Conservation (phyloP, 2,329 filamentous ascomycete genomes). For the Nothophoma quercina region DNA sequence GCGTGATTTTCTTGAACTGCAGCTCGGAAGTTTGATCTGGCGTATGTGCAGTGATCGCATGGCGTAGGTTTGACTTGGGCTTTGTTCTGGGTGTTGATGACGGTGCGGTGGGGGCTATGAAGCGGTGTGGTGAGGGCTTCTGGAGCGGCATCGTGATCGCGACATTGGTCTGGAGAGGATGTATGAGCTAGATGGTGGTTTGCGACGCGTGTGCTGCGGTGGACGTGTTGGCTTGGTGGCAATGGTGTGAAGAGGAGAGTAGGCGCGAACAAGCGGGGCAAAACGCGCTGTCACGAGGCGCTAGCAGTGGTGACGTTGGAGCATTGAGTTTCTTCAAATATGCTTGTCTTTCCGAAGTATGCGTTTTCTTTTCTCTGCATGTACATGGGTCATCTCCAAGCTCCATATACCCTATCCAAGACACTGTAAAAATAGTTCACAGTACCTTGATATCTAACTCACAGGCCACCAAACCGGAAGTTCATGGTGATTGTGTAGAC, state of each 20-base stretch:
- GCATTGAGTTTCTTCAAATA: too few species aligned
- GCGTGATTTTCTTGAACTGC: slow-evolving; percentile 30
- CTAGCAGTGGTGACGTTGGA: too few species aligned
- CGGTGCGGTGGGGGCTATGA: slow-evolving; percentile 4
- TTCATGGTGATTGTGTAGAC: too few species aligned
- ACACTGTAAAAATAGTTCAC: too few species aligned
- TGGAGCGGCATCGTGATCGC: slow-evolving; percentile 8
- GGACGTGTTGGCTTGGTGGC: slow-evolving; percentile 5
- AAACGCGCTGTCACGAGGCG: not conserved
- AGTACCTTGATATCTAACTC: too few species aligned
- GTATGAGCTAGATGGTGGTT: not conserved
- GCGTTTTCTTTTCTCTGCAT: too few species aligned
- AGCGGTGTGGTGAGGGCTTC: slow-evolving; percentile 18
- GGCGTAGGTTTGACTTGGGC: slow-evolving; percentile 1
- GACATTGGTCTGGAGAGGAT: not conserved
- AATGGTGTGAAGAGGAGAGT: not conserved
- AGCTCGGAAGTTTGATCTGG: not conserved
- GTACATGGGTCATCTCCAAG: too few species aligned
- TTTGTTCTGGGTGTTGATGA: slow-evolving; percentile 3
- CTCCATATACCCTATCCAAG: too few species aligned
- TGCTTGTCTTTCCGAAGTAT: too few species aligned
- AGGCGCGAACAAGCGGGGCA: not conserved
- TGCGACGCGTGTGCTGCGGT: not conserved
- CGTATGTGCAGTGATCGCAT: not conserved
- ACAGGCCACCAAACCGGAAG: too few species aligned